Evolutionary conservation across 2,329 filamentous ascomycete genomes (phyloP).

Genomic region (Cordyceps cateniannulata): DNA sequence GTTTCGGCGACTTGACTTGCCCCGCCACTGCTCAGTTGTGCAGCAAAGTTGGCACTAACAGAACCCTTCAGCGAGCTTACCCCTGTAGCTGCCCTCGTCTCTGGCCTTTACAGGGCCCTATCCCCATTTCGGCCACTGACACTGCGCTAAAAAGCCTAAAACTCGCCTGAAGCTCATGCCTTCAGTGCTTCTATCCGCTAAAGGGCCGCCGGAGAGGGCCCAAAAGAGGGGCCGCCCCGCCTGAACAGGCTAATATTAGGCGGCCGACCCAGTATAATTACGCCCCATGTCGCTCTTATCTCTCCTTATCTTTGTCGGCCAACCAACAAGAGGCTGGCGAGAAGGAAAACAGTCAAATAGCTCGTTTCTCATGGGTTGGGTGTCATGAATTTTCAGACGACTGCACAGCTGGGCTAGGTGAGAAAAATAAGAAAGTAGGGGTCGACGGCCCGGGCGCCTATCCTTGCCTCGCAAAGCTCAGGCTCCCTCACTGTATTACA

Average conservation of each 20-base stretch:
- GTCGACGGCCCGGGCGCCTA: background rate
- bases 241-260: slow-evolving; percentile 1
- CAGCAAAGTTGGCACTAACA: background rate
- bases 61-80: background rate
- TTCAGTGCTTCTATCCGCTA: background rate
- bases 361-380: slow-evolving; percentile 5
- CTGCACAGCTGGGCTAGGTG: background rate
- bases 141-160: background rate
- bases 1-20: slow-evolving; percentile 1
- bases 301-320: background rate
- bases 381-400: background rate
- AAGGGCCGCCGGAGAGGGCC: background rate
- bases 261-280: background rate
- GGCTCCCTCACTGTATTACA: no score
- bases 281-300: background rate
- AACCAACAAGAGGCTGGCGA: background rate
- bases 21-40: background rate
- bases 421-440: background rate
- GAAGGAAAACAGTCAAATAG: background rate
- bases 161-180: background rate
- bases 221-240: background rate
- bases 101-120: background rate
- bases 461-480: no score
- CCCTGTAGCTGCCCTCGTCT: no score
- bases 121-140: background rate